Base-by-base conservation (phyloP, 306 rosid genomes). In the Astragalus membranaceus region DNA sequence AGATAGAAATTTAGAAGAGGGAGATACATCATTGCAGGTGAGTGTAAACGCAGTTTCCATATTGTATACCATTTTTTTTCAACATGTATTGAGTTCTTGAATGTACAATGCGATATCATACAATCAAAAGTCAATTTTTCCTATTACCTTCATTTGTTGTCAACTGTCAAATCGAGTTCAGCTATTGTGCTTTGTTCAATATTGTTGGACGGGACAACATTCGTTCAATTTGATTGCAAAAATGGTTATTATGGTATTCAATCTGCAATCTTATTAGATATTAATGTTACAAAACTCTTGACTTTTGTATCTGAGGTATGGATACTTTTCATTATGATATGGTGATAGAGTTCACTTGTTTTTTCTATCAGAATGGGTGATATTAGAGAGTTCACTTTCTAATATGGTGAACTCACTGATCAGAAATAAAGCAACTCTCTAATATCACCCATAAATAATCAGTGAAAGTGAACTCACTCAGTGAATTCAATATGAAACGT, bases 21-120 rank as follows among this genome's bases (percentile, higher is more conserved):
- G 79, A 67, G 73, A 70, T 68, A 56, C 63, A 65, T 56, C 64
- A 66, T 73, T 53, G 68, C 61, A 64, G 81, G 80, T 44, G 83
- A 82, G 84, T 79, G 84, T 71, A 71, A 69, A 75, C 74, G 81
- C 83, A 79, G 67, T 75, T 73, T 64, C 74, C 54, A 78, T 75
- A 71, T 57, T 85, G 78, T 65, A 82, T 89, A 84, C 85, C 85
- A 89, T 82, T 86, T 77, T 89, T 86, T 86, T 85, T 83, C 30
- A 68, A 81, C 84, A 74, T 76, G 70, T 82, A 64, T 75, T 65
- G 89, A 80, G 80, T 50, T 74, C 49, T 60, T 79, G 78, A 77
- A 44, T 85, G 82, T 83, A 84, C 81, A 75, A 73, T 64, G 72
- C 70, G 36, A 64, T 74, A 62, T 78, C 74, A 41, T 78, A 75